Evolutionary conservation across 2,329 filamentous ascomycete genomes (phyloP).

Genomic region (Colletotrichum sp.): DNA sequence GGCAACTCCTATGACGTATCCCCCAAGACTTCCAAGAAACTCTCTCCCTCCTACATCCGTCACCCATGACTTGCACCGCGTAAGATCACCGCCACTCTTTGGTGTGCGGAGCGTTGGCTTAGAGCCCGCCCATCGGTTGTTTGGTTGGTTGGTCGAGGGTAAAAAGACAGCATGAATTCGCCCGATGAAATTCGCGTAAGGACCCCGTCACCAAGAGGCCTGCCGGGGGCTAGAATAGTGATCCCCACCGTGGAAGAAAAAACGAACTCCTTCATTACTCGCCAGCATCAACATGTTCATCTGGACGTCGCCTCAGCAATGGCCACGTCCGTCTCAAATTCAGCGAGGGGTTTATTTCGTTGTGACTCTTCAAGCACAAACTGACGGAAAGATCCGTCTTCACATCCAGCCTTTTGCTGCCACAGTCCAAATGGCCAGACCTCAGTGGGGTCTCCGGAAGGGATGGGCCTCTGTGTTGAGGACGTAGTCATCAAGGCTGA

Average conservation of each 20-base stretch:
- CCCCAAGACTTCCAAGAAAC: background rate
- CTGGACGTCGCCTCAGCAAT: background rate
- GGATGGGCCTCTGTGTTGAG: conserved; percentile 61
- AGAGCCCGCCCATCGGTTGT: background rate
- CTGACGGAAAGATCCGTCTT: background rate
- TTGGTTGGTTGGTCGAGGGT: background rate
- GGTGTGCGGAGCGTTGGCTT: background rate
- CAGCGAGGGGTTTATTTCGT: background rate
- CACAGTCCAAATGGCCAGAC: background rate
- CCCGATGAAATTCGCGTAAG: background rate
- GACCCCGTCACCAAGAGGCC: background rate
- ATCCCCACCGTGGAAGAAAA: background rate
- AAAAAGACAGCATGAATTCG: background rate
- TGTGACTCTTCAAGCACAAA: background rate
- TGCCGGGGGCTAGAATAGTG: background rate
- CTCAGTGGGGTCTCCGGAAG: conserved; percentile 24
- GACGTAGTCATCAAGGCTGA: conserved; percentile 72
- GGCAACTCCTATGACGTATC: background rate
- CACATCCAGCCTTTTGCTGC: background rate
- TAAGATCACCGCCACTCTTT: background rate
- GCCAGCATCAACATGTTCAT: background rate
- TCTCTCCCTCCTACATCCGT: background rate
- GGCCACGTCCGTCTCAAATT: background rate
- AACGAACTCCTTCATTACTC: background rate
- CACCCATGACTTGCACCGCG: background rate